These are phyloP conservation scores for Oropetium thomaeum DNA, from an alignment of 176 grass and related monocot genomes.

Conservation along the genomic window DNA sequence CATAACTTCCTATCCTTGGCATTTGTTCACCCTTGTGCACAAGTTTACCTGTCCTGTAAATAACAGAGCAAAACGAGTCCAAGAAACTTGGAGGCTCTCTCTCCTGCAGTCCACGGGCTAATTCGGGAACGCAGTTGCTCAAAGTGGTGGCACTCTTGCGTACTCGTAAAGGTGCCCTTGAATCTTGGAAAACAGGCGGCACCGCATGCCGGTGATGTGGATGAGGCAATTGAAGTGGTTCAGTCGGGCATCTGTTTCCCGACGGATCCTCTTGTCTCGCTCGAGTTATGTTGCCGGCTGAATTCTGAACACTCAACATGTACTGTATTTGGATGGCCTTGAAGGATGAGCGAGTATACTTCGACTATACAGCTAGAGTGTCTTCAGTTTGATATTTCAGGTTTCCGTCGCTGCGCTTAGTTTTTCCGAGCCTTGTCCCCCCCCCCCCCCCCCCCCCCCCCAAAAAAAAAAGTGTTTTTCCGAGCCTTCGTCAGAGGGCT, in stretches of 20 bases:
- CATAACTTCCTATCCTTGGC: too few species aligned
- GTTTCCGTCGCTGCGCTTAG: too few species aligned
- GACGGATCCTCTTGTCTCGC: background rate
- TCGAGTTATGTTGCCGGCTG: background rate
- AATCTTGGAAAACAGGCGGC: background rate
- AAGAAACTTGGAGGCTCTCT: background rate
- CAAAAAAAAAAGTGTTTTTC: too few species aligned
- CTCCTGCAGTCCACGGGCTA: background rate
- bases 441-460: too few species aligned
- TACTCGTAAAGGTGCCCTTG: background rate
- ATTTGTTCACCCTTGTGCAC: background rate
- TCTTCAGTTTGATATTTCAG: too few species aligned
- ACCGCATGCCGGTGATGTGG: background rate
- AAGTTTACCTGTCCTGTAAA: background rate
- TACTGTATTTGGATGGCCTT: background rate
- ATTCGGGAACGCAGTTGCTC: background rate
- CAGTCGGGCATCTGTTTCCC: conserved; percentile 15
- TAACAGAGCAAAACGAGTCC: background rate
- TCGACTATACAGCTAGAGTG: too few species aligned
- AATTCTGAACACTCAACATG: background rate
- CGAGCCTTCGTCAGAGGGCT: background rate
- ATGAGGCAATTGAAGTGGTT: conserved; percentile 15
- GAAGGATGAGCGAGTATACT: too few species aligned
- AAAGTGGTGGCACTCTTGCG: background rate
- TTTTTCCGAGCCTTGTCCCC: too few species aligned